Percentiles rank a stretch among this genome's conserved stretches.
Conservation (phyloP, 768 basidiomycete species). For the Suillus bovinus region DNA sequence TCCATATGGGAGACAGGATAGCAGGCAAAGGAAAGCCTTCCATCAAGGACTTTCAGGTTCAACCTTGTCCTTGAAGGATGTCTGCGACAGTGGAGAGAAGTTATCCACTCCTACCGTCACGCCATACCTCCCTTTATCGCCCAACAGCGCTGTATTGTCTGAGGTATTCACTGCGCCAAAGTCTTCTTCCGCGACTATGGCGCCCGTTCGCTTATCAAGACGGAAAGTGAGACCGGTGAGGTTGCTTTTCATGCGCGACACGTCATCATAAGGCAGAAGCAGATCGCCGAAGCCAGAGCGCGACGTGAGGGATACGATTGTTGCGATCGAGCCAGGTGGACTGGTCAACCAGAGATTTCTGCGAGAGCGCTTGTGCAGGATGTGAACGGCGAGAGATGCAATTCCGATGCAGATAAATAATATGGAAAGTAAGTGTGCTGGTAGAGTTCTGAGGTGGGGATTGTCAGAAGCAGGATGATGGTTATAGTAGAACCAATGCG, state of each 20-base stretch:
- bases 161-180: background rate
- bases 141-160: conserved; percentile 22
- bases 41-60: background rate
- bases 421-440: conserved; percentile 50
- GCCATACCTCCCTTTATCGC: conserved; percentile 10
- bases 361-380: conserved; percentile 47
- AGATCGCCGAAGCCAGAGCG: conserved; percentile 64
- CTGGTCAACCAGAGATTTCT: conserved; percentile 50
- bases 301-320: conserved; percentile 54
- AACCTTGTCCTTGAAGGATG: conserved; percentile 8
- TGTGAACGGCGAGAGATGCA: conserved; percentile 48
- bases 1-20: background rate
- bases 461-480: conserved; percentile 1
- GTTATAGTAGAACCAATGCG: conserved; percentile 22
- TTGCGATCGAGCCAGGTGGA: conserved; percentile 61
- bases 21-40: background rate
- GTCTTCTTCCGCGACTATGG: conserved; percentile 58
- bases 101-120: conserved; percentile 9
- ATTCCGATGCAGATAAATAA: conserved; percentile 50
- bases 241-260: conserved; percentile 44
- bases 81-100: conserved; percentile 9
- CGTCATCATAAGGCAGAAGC: conserved; percentile 59
- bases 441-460: conserved; percentile 43
- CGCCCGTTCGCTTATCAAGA: conserved; percentile 59
- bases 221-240: conserved; percentile 52